phyloP scores from a whole-genome alignment of 768 basidiomycete species.

The Filobasidium wieringae region DNA sequence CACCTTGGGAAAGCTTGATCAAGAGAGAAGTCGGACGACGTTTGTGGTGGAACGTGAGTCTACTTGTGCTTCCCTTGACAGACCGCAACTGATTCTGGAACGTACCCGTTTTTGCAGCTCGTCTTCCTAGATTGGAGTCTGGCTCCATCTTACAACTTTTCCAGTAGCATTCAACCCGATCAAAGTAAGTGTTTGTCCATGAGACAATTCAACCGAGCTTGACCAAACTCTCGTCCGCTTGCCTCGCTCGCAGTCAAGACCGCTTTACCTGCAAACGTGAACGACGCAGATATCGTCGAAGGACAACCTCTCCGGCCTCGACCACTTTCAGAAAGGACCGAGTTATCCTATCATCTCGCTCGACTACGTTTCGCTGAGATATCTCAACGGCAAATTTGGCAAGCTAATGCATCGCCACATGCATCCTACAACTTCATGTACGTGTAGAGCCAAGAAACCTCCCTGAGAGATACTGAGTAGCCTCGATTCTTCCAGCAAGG shows the following conservation, averaged over 20 bases:
- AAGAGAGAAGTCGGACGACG: constrained; percentile 37
- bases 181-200: constrained; percentile 28
- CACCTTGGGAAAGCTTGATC: constrained; percentile 37
- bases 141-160: constrained; percentile 36
- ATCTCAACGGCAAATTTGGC: constrained; percentile 37
- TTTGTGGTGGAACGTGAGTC: constrained; percentile 36
- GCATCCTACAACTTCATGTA: constrained; percentile 38
- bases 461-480: neutral
- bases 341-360: constrained; percentile 38
- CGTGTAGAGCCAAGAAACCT: neutral
- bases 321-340: constrained; percentile 27
- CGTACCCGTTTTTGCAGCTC: constrained; percentile 1
- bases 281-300: constrained; percentile 38
- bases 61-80: neutral
- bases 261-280: constrained; percentile 37
- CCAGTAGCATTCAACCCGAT: constrained; percentile 37
- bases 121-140: constrained; percentile 40
- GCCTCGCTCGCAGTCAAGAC: constrained; percentile 40
- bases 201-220: neutral
- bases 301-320: constrained; percentile 28
- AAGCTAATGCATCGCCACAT: constrained; percentile 35
- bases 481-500: too few species aligned
- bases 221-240: neutral
- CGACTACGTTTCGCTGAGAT: constrained; percentile 35
- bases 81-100: neutral